These are phyloP conservation scores for Ogataea wickerhamii DNA, from an alignment of 805 yeast species.

Conservation along the genomic window DNA sequence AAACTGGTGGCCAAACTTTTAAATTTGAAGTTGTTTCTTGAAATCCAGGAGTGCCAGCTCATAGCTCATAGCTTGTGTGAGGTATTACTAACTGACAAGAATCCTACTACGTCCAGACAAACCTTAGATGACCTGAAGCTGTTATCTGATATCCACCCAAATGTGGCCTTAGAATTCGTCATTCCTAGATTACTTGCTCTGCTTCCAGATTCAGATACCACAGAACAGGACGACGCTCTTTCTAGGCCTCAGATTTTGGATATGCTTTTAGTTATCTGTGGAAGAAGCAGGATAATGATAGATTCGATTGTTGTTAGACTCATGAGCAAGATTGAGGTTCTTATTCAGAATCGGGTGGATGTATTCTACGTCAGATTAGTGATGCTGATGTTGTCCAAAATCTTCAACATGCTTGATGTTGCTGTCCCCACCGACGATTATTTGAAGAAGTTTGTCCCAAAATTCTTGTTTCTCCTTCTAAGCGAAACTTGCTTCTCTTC, in stretches of 20 bases:
- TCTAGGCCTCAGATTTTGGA: constrained; percentile 34
- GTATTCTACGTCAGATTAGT: constrained; percentile 25
- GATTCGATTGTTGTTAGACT: constrained; percentile 43
- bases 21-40: constrained; percentile 46
- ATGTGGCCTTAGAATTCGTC: constrained; percentile 46
- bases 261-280: constrained; percentile 36
- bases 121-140: constrained; percentile 52
- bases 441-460: constrained; percentile 41
- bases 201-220: constrained; percentile 39
- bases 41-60: constrained; percentile 53
- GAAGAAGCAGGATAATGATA: constrained; percentile 39
- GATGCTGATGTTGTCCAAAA: constrained; percentile 18
- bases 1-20: constrained; percentile 60
- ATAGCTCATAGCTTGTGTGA: constrained; percentile 65
- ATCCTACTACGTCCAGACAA: constrained; percentile 50
- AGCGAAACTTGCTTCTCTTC: constrained; percentile 7
- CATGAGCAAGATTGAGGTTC: constrained; percentile 35
- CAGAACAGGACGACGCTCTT: constrained; percentile 3
- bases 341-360: constrained; percentile 13
- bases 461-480: constrained; percentile 28
- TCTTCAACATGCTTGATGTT: constrained; percentile 15
- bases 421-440: constrained; percentile 30
- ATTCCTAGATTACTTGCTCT: constrained; percentile 49
- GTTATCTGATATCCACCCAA: constrained; percentile 37
- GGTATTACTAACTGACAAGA: constrained; percentile 48